Evolutionary conservation across 306 rosid species (phyloP), one percentile per base, ranked within the genome.

Genomic region (Crotalaria pallida): DNA sequence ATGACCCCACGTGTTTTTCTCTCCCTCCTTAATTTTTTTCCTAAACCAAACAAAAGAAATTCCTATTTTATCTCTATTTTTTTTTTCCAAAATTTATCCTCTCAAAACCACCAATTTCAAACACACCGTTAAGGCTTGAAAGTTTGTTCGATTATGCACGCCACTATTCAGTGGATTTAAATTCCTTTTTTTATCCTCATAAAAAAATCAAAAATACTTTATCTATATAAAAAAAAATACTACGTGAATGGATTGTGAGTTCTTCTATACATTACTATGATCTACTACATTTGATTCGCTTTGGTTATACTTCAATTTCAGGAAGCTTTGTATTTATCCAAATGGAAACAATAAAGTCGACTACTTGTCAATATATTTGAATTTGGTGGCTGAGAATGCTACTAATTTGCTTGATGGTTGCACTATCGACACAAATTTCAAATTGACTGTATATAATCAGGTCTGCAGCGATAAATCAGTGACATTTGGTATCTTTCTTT

Each of bases 261-360:
- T 27, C 36, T 29, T 31, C 10, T 22, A 41, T 27, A 34, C 51
- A 45, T 44, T 64, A 13, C 40, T 49, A 24, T 67, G 49, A 45
- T 60, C 10, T 59, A n/a, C n/a, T 64, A 27, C 31, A 2, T 6
- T 13, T 58, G 45, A 49, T 4, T 27, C 5, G 31, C 31, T 27
- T 2, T 65, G 73, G 76, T 51, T 33, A 65, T 74, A 56, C 56
- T 40, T 53, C n/a, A n/a, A n/a, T n/a, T n/a, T n/a, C 81, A 88
- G 95, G 95, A 75, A 87, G 75, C 73, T 86, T 53, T 78, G 84
- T 38, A 33, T 84, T 17, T 86, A 72, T 73, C 89, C 91, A 15
- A 82, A 86, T 58, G 95, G 95, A 45, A 88, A 86, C 79, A 77
- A n/a, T n/a, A n/a, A 82, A 41, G 91, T 80, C 74, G 87, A 82